A percentile compares a stretch with the other conserved stretches of the same genome.
Evolutionary conservation across 78 protist species (phyloP).

Genomic region (Dictyostelium intermedium): DNA sequence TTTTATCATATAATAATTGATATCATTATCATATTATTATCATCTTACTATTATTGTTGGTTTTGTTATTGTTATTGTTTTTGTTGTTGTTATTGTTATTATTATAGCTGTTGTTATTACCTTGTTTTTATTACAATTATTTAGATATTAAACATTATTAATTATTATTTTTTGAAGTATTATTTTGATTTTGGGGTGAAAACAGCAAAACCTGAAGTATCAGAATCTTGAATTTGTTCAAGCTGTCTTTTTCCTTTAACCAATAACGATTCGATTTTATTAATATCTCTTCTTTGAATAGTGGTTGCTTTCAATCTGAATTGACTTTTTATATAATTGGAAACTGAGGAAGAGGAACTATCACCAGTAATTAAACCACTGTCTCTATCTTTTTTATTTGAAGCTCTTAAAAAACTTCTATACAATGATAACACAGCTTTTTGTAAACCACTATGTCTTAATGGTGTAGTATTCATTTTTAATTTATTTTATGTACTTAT

Average conservation of each 20-base stretch:
- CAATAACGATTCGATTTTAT: slow-evolving; percentile 44
- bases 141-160: too few species aligned
- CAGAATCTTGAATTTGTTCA: background rate
- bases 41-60: background rate
- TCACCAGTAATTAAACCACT: background rate
- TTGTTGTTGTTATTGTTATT: too few species aligned
- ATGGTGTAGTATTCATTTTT: background rate
- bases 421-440: slow-evolving; percentile 54
- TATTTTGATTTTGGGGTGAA: slow-evolving; percentile 21
- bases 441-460: slow-evolving; percentile 65
- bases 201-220: slow-evolving; percentile 35
- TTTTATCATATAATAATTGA: too few species aligned
- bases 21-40: background rate
- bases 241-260: slow-evolving; percentile 52
- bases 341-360: background rate
- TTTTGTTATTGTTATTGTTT: background rate
- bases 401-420: slow-evolving; percentile 46
- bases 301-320: slow-evolving; percentile 42
- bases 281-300: slow-evolving; percentile 49
- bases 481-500: background rate
- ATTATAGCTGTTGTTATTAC: background rate
- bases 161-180: background rate
- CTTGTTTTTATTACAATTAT: background rate
- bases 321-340: slow-evolving; percentile 31
- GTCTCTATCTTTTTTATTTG: slow-evolving; percentile 14